These are phyloP conservation scores for Aspergillus nanangensis DNA, from an alignment of 495 filamentous ascomycete genomes.

Conservation along the genomic window DNA sequence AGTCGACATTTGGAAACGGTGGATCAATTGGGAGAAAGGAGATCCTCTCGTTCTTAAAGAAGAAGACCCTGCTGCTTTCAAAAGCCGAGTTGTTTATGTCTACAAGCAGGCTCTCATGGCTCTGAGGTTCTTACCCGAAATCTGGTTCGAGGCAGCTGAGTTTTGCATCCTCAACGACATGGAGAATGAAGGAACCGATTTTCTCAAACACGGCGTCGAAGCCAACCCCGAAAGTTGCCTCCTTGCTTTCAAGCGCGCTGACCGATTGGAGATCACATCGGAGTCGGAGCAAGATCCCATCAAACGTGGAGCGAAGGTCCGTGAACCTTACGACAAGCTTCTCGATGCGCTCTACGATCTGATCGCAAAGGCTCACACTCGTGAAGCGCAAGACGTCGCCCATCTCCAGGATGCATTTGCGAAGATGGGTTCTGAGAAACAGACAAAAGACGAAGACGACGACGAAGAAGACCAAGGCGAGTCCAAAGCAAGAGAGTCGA, in stretches of 20 bases:
- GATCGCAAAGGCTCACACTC: slow-evolving; percentile 65
- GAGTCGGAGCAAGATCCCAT: slow-evolving; percentile 64
- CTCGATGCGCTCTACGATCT: slow-evolving; percentile 81
- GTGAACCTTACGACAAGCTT: slow-evolving; percentile 77
- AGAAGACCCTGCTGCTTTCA: slow-evolving; percentile 69
- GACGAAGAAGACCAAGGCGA: slow-evolving; percentile 58
- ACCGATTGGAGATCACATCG: slow-evolving; percentile 72
- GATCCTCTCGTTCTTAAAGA: slow-evolving; percentile 81
- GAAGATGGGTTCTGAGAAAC: slow-evolving; percentile 35
- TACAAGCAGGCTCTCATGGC: slow-evolving; percentile 96
- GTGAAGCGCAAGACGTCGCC: slow-evolving; percentile 65
- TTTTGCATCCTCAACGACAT: slow-evolving; percentile 81
- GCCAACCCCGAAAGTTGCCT: slow-evolving; percentile 94
- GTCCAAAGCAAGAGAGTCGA: slow-evolving; percentile 46
- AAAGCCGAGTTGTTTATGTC: slow-evolving; percentile 74
- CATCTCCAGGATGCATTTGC: slow-evolving; percentile 61
- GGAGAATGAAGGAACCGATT: slow-evolving; percentile 65
- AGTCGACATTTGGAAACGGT: slow-evolving; percentile 86
- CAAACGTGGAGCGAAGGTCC: slow-evolving; percentile 66
- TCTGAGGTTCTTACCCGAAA: slow-evolving; percentile 84
- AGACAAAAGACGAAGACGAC: slow-evolving; percentile 55
- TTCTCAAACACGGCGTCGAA: slow-evolving; percentile 73
- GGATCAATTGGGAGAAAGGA: slow-evolving; percentile 91
- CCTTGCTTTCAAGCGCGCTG: slow-evolving; percentile 81
- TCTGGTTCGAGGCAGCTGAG: slow-evolving; percentile 93